Conservation (phyloP, 441 rosid genomes). For the Populus hybrid region DNA sequence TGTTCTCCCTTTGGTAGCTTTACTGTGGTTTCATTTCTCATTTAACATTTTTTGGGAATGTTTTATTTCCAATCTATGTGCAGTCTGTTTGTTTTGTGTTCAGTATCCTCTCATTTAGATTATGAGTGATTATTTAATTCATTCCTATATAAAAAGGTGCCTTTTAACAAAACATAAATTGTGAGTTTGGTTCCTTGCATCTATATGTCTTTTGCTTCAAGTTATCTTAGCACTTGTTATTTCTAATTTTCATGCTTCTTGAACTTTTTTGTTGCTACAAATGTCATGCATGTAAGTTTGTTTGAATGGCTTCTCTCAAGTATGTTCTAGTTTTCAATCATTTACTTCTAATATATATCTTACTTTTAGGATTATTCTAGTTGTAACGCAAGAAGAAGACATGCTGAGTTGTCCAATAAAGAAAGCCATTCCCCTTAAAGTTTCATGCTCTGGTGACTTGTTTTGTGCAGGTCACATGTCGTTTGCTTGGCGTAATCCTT, state of each 20-base stretch:
- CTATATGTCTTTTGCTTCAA: conserved; percentile 1
- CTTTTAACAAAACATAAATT: background rate
- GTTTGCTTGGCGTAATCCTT: conserved; percentile 84
- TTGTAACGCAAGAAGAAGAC: background rate
- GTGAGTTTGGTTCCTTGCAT: conserved; percentile 4
- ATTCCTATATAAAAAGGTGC: background rate
- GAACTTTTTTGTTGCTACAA: background rate
- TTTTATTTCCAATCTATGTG: background rate
- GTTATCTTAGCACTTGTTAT: background rate
- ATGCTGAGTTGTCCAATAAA: background rate
- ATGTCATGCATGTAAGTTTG: background rate
- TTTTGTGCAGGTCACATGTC: conserved; percentile 78
- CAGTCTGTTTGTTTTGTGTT: background rate
- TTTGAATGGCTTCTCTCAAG: background rate
- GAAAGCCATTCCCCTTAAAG: conserved; percentile 4
- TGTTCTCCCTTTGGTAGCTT: background rate
- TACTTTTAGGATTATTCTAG: background rate
- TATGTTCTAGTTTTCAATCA: conserved; percentile 3
- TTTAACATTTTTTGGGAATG: background rate
- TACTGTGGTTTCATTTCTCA: background rate
- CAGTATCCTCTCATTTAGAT: background rate
- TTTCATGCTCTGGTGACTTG: conserved; percentile 17
- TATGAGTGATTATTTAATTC: background rate
- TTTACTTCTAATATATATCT: background rate
- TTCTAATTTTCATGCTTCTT: background rate